Percentiles rank a stretch among this genome's conserved stretches.
Conservation (phyloP, 805 yeast species). For the Kregervanrija pseudodelftensis region DNA sequence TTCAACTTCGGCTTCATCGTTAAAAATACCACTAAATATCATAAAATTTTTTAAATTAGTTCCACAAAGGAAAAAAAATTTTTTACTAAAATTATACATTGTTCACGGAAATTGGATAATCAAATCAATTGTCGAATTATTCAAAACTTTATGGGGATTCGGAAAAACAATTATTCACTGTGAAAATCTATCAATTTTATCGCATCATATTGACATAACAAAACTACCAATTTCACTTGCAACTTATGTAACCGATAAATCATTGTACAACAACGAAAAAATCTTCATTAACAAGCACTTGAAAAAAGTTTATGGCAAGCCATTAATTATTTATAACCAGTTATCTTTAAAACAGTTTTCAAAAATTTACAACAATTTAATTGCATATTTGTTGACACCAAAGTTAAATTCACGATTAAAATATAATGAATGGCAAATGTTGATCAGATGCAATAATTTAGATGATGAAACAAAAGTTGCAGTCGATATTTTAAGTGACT, state of each 20-base stretch:
- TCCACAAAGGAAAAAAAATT: constrained; percentile 46
- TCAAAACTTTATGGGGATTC: constrained; percentile 45
- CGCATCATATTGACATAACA: constrained; percentile 65
- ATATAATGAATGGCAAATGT: constrained; percentile 23
- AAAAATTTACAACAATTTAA: constrained; percentile 27
- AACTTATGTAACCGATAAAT: constrained; percentile 49
- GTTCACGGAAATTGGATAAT: constrained; percentile 92
- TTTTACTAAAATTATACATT: constrained; percentile 57
- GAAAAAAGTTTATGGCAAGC: constrained; percentile 24
- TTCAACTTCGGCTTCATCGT: constrained; percentile 4
- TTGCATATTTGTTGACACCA: constrained; percentile 23
- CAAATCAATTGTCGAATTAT: constrained; percentile 65
- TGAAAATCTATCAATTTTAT: constrained; percentile 27
- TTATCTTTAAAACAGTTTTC: constrained; percentile 25
- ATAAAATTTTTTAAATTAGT: constrained; percentile 45
- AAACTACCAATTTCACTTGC: constrained; percentile 66
- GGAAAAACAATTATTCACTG: constrained; percentile 26
- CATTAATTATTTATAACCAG: constrained; percentile 19
- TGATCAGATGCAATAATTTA: constrained; percentile 20
- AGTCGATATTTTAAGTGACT: constrained; percentile 39
- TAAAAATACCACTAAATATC: constrained; percentile 24
- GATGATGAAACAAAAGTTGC: constrained; percentile 21
- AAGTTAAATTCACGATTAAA: constrained; percentile 19
- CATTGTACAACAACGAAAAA: constrained; percentile 50
- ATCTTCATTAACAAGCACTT: constrained; percentile 44